Evolutionary conservation across 1,139 yeast genomes (phyloP), one percentile per base, ranked within the genome.

Genomic region (Saccharomyces hybrid): DNA sequence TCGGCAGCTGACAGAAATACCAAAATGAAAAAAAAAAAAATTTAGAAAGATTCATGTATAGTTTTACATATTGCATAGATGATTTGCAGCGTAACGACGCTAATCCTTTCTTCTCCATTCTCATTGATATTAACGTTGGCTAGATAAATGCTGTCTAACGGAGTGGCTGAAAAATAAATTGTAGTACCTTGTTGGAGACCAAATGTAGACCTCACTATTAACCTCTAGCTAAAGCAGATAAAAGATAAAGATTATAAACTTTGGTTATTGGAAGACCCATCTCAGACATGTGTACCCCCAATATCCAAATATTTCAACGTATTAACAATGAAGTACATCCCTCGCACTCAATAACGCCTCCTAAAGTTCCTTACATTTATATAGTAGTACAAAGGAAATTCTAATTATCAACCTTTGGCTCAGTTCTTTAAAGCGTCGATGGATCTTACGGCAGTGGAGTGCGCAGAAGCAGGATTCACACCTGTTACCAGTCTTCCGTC

Each of bases 401-500:
- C 13, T 16, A 16, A 16, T 5, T 38, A 9, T 16, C 44, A 9
- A 4, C 5, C 11, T 38, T 16, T 7, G 2, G 14, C 20, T 31
- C 32, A 14, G 7, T 23, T 50, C n/a, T 23, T 20, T 5, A 51
- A 13, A 16, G 57, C 58, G 25, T 51, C 23, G 32, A 56, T 53
- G 3, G 57, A 34, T 44, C 56, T 54, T 7, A 46, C 28, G 9
- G 59, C 57, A 29, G 57, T 55, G 9, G 56, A 55, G 23, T 34
- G 46, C 16, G 86, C 86, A 49, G 83, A 76, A 48, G 80, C 82
- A 13, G 88, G 88, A 69, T 83, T 83, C 25, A 77, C 79, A 50
- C 88, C 88, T 28, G 85, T 78, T 48, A 82, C 80, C 46, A 83
- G 53, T 59, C 77, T 76, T 38, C 82, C 84, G 60, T 83, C 88